Percentiles rank a stretch among this genome's conserved stretches.
These are phyloP conservation scores for Aureobasidium namibiae DNA, from an alignment of 2,329 filamentous ascomycete species.

Conservation along the genomic window DNA sequence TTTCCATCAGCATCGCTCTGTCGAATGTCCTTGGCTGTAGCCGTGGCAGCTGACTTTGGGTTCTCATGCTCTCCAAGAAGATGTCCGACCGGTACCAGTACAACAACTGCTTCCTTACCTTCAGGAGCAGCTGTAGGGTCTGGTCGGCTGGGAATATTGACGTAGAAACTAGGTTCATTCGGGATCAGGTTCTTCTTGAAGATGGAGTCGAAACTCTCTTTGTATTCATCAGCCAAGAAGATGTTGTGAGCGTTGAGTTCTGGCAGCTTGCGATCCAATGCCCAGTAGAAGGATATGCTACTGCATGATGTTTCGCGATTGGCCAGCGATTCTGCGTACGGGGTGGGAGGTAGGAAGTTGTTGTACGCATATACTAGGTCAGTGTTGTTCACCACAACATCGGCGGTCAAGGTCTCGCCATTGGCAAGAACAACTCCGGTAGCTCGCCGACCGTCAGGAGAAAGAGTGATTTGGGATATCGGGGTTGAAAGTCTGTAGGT, in stretches of 20 bases:
- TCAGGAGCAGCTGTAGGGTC: constrained; percentile 59
- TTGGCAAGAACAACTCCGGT: constrained; percentile 52
- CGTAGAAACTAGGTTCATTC: constrained; percentile 63
- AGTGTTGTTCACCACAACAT: constrained; percentile 63
- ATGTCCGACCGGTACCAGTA: constrained; percentile 66
- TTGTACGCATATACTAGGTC: constrained; percentile 69
- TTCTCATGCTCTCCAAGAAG: constrained; percentile 41
- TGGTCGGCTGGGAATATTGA: constrained; percentile 65
- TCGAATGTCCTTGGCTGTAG: neutral
- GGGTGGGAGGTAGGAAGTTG: constrained; percentile 50
- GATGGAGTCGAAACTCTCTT: constrained; percentile 66
- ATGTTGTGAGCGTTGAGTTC: constrained; percentile 66
- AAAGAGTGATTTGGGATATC: constrained; percentile 48
- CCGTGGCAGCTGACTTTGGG: neutral
- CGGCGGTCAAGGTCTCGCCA: constrained; percentile 52
- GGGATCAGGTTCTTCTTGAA: constrained; percentile 63
- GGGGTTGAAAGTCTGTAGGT: constrained; percentile 53
- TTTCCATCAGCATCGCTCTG: constrained; percentile 12
- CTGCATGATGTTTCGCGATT: constrained; percentile 56
- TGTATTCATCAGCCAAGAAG: constrained; percentile 66
- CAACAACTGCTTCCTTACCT: constrained; percentile 57
- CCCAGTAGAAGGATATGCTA: constrained; percentile 72
- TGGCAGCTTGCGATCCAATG: constrained; percentile 50
- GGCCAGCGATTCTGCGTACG: constrained; percentile 37
- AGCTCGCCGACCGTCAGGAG: constrained; percentile 43